Evolutionary conservation across 2,329 filamentous ascomycete genomes (phyloP).

Genomic region (Calonectria ilicicola): DNA sequence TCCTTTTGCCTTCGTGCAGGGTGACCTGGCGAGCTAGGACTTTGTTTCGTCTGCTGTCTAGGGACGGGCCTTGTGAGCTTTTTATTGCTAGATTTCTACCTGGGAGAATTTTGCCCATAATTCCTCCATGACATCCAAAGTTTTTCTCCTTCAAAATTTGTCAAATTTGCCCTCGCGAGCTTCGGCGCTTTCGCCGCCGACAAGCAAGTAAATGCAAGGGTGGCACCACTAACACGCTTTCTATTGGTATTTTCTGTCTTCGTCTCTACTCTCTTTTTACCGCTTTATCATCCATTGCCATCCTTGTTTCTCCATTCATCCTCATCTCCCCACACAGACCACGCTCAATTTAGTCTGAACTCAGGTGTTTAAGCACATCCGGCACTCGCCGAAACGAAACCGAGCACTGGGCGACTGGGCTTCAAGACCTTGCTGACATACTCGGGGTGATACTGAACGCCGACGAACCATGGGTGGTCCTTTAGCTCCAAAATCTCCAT

Average conservation of each 20-base stretch:
- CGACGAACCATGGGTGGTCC: constrained; percentile 85
- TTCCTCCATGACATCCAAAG: not conserved
- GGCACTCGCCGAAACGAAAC: constrained; percentile 62
- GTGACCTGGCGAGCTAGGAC: not conserved
- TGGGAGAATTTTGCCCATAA: not conserved
- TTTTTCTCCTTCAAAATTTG: not conserved
- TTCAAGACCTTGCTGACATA: constrained; percentile 81
- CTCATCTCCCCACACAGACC: not conserved
- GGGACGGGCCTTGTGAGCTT: not conserved
- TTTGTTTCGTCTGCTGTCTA: not conserved
- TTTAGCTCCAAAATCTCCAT: constrained; percentile 88
- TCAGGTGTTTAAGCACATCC: constrained; percentile 57
- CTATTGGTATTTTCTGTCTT: not conserved
- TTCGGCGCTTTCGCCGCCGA: not conserved
- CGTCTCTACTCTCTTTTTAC: not conserved
- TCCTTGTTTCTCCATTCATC: not conserved
- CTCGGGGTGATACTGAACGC: constrained; percentile 73
- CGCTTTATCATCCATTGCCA: not conserved
- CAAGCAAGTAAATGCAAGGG: not conserved
- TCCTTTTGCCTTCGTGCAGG: not conserved
- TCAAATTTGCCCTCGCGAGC: not conserved
- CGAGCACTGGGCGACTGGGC: constrained; percentile 79
- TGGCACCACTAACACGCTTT: not conserved
- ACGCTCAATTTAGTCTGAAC: not conserved
- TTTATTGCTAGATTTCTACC: not conserved